Percentiles rank a stretch among this genome's conserved stretches.
Conservation (phyloP, 805 yeast species). For the Kluyveromyces aestuarii region DNA sequence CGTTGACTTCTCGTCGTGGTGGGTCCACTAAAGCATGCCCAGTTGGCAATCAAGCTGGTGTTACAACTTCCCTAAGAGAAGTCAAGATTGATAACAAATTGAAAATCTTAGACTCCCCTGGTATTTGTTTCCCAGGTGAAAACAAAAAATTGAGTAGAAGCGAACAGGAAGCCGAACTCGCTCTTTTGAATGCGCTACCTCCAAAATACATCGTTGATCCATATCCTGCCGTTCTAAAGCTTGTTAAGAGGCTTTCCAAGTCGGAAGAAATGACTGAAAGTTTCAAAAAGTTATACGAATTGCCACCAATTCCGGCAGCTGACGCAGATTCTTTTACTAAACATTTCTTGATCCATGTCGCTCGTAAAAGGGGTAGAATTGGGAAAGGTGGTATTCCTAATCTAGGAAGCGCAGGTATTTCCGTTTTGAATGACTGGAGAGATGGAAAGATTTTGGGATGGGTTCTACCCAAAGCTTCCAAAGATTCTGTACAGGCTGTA, state of each 20-base stretch:
- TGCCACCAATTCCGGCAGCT: conserved; percentile 71
- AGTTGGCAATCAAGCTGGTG: conserved; percentile 96
- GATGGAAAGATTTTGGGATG: conserved; percentile 92
- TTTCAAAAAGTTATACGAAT: conserved; percentile 60
- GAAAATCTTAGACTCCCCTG: conserved; percentile 90
- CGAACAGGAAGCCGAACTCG: conserved; percentile 81
- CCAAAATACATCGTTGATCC: conserved; percentile 83
- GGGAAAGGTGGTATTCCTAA: conserved; percentile 93
- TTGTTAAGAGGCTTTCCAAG: conserved; percentile 68
- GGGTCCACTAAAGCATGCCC: conserved; percentile 76
- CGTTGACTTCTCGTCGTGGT: conserved; percentile 68
- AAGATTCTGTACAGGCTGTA: conserved; percentile 24
- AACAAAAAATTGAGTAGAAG: conserved; percentile 42
- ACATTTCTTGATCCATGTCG: conserved; percentile 83
- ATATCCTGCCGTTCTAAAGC: conserved; percentile 63
- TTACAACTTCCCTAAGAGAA: conserved; percentile 85
- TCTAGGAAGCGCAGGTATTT: conserved; percentile 70
- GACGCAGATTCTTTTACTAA: conserved; percentile 73
- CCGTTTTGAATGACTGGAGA: conserved; percentile 90
- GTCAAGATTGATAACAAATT: conserved; percentile 87
- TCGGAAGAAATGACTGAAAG: conserved; percentile 69
- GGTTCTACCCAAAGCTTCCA: conserved; percentile 63
- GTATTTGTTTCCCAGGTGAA: conserved; percentile 85
- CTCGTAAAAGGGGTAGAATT: conserved; percentile 85
- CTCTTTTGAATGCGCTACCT: conserved; percentile 81